Evolutionary conservation across 352 stramenopile species (phyloP).

Genomic region (Pythium volutum): DNA sequence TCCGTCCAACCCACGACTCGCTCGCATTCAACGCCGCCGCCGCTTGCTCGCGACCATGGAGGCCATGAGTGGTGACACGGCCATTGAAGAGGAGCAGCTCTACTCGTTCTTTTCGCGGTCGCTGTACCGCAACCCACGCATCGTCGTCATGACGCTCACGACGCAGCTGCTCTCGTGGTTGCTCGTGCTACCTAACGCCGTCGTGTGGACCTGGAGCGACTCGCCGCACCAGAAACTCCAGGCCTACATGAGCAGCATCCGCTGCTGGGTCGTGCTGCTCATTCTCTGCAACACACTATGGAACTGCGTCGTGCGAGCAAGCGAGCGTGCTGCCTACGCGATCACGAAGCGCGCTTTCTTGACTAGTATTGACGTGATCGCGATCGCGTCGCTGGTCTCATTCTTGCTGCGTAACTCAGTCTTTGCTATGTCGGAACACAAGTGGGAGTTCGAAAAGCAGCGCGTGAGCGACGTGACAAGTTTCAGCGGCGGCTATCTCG

Average conservation of each 20-base stretch:
- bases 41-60: slow-evolving; percentile 18
- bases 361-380: slow-evolving; percentile 19
- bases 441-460: slow-evolving; percentile 23
- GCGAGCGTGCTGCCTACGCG: slow-evolving; percentile 19
- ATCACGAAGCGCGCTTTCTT: slow-evolving; percentile 17
- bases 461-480: slow-evolving; percentile 15
- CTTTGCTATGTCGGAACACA: slow-evolving; percentile 21
- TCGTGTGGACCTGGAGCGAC: slow-evolving; percentile 38
- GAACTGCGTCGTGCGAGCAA: slow-evolving; percentile 13
- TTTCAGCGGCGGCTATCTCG: slow-evolving; percentile 19
- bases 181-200: slow-evolving; percentile 48
- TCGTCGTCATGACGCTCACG: slow-evolving; percentile 26
- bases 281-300: slow-evolving; percentile 23
- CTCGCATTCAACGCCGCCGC: not conserved
- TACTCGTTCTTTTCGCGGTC: slow-evolving; percentile 28
- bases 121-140: slow-evolving; percentile 40
- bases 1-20: no score
- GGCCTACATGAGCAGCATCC: slow-evolving; percentile 34
- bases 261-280: slow-evolving; percentile 22
- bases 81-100: slow-evolving; percentile 15
- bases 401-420: slow-evolving; percentile 12
- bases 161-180: slow-evolving; percentile 49
- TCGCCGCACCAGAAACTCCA: slow-evolving; percentile 33
- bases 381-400: slow-evolving; percentile 11
- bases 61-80: slow-evolving; percentile 12